Base-by-base conservation (phyloP, 2,329 filamentous ascomycete genomes). In the Stagonosporopsis chrysanthemi region DNA sequence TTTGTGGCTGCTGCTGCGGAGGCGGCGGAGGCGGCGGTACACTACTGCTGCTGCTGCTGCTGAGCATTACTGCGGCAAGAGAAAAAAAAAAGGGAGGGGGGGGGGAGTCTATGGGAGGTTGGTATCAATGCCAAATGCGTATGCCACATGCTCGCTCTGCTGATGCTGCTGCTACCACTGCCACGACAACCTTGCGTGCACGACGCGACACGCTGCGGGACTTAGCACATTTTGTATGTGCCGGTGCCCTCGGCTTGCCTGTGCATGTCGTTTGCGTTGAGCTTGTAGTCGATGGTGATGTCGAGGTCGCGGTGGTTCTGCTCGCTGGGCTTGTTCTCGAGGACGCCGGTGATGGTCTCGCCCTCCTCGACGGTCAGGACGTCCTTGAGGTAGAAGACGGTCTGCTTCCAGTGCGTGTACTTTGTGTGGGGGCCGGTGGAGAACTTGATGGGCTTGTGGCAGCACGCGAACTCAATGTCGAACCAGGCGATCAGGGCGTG, bases 391-490 rank as follows among this genome's bases (percentile, higher is more conserved):
- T 99, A 99, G 82, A 99, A 98, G 62, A 99, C 95, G 12, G 95
- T 99, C 83, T 99, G 95, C 83, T 99, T 99, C 95, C 95, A 99
- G 85, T 99, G 95, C 17, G 95, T 99, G 82, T 98, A 98, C 82
- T 97, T 98, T 70, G 94, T 96, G 81, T 98, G 95, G 26, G 95
- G 95, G 22, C 95, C 95, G 17, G 95, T 99, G 51, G 91, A 96
- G 85, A 99, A 99, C 74, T 89, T 87, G 75, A 99, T 92, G 29
- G 92, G 91, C 86, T 98, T 98, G 86, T 99, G 95, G 86, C 95
- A 98, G 58, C 92, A 93, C 48, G 91, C 90, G 81, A 99, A 99
- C 74, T 98, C 94, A 70, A 99, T 98, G 76, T 99, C 95, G 81
- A 99, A 99, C 95, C 95, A 99, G 11, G 94, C 90, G 68, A 99